Base-by-base conservation (phyloP, 2,329 filamentous ascomycete species). In the Fusarium transvaalense region DNA sequence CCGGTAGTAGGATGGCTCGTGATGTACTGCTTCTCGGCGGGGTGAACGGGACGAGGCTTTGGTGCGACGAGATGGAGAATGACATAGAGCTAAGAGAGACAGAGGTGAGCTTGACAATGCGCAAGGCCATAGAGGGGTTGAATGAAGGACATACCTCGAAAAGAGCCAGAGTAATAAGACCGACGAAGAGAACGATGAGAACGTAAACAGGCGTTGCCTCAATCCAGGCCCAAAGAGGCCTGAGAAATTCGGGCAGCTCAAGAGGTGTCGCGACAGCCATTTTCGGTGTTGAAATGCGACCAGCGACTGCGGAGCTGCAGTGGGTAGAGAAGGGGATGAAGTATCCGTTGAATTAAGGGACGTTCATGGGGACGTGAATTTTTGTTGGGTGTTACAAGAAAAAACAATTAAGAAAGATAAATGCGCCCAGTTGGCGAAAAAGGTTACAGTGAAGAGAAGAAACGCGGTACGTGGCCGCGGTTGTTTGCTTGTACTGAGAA, bases 1-100 rank as follows among this genome's bases (percentile, higher is more conserved):
- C 72, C 73, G 14, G 83, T 82, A 71, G 90, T 84, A 39, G 89
- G 85, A 37, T 88, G 83, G 39, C 93, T 90, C 6, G 93, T 97
- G 48, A 89, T 86, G 83, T 95, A 99, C 37, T 86, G 89, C 82
- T 96, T 97, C 78, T 99, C 96, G 32, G 92, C 93, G 6, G 87
- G 84, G 34, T 89, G 84, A 3, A 92, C 87, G 25, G 85, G 82
- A 58, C 96, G 92, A 12, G 96, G 96, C 51, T 89, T 88, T 17
- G 94, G 94, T 10, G 94, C 94, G 77, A 97, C 84, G 61, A 93
- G 78, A 76, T 89, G 89, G 48, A 97, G 86, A 63, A 90, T 80
- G 52, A 88, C 75, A 76, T 92, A 94, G 74, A 90, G 76, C 80
- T 82, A 58, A 58, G 25, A 56, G 34, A 56, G 34, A 54, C 31